Evolutionary conservation across 2,329 filamentous ascomycete species (phyloP).

Genomic region (Daldinia eschscholtzii): DNA sequence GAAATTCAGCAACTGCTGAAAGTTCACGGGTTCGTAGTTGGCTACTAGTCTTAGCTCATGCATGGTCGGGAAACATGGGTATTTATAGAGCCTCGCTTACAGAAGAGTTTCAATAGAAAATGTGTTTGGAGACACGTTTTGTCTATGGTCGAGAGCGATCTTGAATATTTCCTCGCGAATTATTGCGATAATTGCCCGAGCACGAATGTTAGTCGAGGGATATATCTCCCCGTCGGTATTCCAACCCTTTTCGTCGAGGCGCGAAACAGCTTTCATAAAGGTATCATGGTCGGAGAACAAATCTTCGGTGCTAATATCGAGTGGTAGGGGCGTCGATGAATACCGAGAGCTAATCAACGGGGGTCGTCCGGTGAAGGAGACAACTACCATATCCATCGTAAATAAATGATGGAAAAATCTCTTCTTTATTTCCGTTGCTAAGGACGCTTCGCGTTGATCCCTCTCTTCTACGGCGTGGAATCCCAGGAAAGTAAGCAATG

Average conservation of each 20-base stretch:
- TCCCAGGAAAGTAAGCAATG: constrained; percentile 61
- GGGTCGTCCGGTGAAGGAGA: constrained; percentile 59
- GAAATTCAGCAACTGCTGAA: constrained; percentile 53
- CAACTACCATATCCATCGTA: constrained; percentile 54
- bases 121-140: constrained; percentile 39
- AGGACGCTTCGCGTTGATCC: constrained; percentile 38
- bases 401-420: constrained; percentile 53
- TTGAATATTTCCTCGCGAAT: constrained; percentile 71
- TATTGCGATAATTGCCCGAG: constrained; percentile 56
- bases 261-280: constrained; percentile 46
- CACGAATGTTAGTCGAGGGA: constrained; percentile 51
- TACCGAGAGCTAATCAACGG: constrained; percentile 55
- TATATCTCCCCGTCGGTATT: constrained; percentile 52
- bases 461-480: constrained; percentile 58
- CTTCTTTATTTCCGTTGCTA: constrained; percentile 49
- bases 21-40: constrained; percentile 55
- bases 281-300: constrained; percentile 52
- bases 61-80: neutral
- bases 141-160: constrained; percentile 61
- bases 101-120: constrained; percentile 55
- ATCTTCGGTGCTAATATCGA: constrained; percentile 56
- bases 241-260: constrained; percentile 56
- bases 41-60: constrained; percentile 39
- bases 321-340: constrained; percentile 55
- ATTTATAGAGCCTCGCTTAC: constrained; percentile 38